These are phyloP conservation scores for Fusarium hainanense DNA, from an alignment of 2,329 filamentous ascomycete genomes.

Conservation along the genomic window DNA sequence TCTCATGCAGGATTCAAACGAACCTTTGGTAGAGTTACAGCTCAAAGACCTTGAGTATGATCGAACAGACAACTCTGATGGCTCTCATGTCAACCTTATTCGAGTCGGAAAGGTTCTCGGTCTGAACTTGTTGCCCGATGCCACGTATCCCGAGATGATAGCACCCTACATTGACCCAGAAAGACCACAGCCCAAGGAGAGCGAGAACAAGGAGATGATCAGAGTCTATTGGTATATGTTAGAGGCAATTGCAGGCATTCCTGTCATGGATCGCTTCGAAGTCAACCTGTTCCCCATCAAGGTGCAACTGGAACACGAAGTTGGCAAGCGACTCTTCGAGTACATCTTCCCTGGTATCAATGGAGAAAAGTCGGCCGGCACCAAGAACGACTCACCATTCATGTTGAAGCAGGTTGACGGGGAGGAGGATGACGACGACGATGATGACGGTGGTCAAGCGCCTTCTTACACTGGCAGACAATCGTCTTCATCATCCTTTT, in stretches of 20 bases:
- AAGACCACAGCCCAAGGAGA: slow-evolving; percentile 54
- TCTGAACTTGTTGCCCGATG: slow-evolving; percentile 88
- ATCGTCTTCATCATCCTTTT: slow-evolving; percentile 57
- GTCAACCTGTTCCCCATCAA: slow-evolving; percentile 93
- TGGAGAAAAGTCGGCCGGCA: slow-evolving; percentile 58
- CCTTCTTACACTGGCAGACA: slow-evolving; percentile 57
- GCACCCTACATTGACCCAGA: slow-evolving; percentile 83
- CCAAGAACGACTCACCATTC: slow-evolving; percentile 71
- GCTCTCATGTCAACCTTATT: slow-evolving; percentile 92
- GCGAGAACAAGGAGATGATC: slow-evolving; percentile 81
- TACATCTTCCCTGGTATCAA: slow-evolving; percentile 94
- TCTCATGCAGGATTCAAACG: slow-evolving; percentile 85
- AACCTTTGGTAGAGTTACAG: slow-evolving; percentile 93
- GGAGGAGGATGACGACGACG: slow-evolving; percentile 62
- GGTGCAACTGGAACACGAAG: slow-evolving; percentile 91
- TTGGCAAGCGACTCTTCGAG: slow-evolving; percentile 93
- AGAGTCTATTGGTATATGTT: slow-evolving; percentile 98
- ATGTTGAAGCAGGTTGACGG: slow-evolving; percentile 57
- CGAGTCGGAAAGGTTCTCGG: slow-evolving; percentile 90
- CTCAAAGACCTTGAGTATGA: slow-evolving; percentile 92
- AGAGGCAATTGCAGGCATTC: slow-evolving; percentile 96
- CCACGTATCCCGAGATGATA: slow-evolving; percentile 96
- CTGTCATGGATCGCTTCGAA: slow-evolving; percentile 96
- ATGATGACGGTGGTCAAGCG: slow-evolving; percentile 52
- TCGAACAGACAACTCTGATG: slow-evolving; percentile 95